Conservation (phyloP, 345 rosid species). For the Citrus trifoliata region DNA sequence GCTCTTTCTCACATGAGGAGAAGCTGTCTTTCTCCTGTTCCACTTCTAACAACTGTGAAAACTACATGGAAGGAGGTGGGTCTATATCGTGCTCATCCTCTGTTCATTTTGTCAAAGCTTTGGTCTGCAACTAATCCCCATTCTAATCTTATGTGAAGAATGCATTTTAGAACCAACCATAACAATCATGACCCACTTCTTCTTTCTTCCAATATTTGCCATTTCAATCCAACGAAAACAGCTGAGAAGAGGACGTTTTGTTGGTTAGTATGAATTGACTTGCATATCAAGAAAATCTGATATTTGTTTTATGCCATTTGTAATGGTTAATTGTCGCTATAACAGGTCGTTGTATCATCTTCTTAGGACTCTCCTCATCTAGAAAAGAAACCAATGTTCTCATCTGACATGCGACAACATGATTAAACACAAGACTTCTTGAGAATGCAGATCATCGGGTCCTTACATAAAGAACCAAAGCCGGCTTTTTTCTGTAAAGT, state of each 20-base stretch:
- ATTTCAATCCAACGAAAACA: neutral
- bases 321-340: slow-evolving; percentile 46
- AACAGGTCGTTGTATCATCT: slow-evolving; percentile 29
- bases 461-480: slow-evolving; percentile 24
- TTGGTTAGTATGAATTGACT: neutral
- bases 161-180: neutral
- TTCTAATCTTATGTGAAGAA: neutral
- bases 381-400: slow-evolving; percentile 19
- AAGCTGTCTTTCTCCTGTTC: slow-evolving; percentile 62
- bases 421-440: slow-evolving; percentile 37
- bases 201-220: neutral
- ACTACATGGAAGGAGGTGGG: slow-evolving; percentile 65
- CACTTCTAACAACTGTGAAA: slow-evolving; percentile 82
- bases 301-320: slow-evolving; percentile 10
- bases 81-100: slow-evolving; percentile 49
- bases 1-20: neutral
- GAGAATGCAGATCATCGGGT: slow-evolving; percentile 14
- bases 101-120: slow-evolving; percentile 13
- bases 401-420: slow-evolving; percentile 23
- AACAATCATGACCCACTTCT: neutral
- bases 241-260: neutral
- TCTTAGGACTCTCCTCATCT: slow-evolving; percentile 13
- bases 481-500: neutral
- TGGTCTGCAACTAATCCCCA: neutral
- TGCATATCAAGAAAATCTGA: neutral